Evolutionary conservation across 2,329 filamentous ascomycete genomes (phyloP).

Genomic region (Aspergillus hortae): DNA sequence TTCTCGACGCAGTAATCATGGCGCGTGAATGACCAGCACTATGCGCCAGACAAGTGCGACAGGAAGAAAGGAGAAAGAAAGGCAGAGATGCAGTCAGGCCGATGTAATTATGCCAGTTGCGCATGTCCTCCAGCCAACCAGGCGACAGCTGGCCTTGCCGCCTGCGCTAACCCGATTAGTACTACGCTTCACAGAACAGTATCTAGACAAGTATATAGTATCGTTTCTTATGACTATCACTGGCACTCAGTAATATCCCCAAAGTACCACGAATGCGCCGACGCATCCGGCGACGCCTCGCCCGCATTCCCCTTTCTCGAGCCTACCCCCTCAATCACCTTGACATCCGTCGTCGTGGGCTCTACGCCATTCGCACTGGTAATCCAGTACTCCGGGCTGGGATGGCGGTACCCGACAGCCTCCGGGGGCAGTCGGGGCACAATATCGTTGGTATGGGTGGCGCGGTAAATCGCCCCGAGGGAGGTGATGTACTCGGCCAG

Average conservation of each 20-base stretch:
- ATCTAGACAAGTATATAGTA: neutral
- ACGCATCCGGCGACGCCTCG: slow-evolving; percentile 16
- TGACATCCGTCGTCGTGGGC: slow-evolving; percentile 30
- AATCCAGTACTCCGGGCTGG: slow-evolving; percentile 43
- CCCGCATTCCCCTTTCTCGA: slow-evolving; percentile 35
- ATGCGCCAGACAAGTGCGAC: neutral
- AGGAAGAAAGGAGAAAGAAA: neutral
- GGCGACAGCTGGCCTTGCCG: neutral
- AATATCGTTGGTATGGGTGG: slow-evolving; percentile 37
- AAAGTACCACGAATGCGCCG: slow-evolving; percentile 36
- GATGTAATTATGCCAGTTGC: neutral
- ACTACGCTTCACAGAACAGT: neutral
- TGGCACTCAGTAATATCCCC: slow-evolving; percentile 23
- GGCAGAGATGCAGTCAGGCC: neutral
- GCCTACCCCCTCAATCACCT: slow-evolving; percentile 29
- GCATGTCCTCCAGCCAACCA: neutral
- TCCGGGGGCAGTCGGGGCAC: slow-evolving; percentile 37
- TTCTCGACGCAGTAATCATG: neutral
- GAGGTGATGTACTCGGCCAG: slow-evolving; percentile 37
- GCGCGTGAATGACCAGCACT: neutral
- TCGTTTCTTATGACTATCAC: slow-evolving; percentile 1
- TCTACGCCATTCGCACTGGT: slow-evolving; percentile 25
- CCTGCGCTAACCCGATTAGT: neutral
- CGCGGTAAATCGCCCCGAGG: slow-evolving; percentile 34
- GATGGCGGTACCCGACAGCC: slow-evolving; percentile 31